These are phyloP conservation scores for Neofusicoccum laricinum DNA, from an alignment of 2,329 filamentous ascomycete species.

Conservation along the genomic window DNA sequence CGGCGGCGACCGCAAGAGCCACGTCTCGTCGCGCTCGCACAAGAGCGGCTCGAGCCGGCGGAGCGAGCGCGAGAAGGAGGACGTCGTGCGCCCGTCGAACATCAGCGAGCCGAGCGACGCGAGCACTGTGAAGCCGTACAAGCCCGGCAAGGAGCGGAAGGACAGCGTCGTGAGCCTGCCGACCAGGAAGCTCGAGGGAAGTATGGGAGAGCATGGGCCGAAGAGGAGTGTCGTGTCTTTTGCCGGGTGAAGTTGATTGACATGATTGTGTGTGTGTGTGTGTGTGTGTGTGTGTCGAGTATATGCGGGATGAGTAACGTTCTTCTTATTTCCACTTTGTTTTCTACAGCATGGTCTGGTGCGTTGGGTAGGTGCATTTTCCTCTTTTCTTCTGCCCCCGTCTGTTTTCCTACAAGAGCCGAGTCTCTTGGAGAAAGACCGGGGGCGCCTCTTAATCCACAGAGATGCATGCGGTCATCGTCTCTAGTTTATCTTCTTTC, in stretches of 20 bases:
- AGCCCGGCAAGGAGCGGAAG: conserved; percentile 13
- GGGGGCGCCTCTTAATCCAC: neutral
- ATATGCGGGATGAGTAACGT: neutral
- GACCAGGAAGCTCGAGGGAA: conserved; percentile 1
- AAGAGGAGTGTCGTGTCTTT: conserved; percentile 11
- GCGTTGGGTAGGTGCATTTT: neutral
- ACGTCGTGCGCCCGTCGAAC: conserved; percentile 19
- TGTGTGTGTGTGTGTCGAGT: too few relatives aligned
- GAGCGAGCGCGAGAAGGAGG: conserved; percentile 17
- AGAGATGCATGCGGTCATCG: neutral
- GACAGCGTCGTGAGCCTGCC: conserved; percentile 15
- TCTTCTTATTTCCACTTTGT: neutral
- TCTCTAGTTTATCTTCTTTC: neutral
- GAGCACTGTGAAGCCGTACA: conserved; percentile 31
- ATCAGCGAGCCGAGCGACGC: conserved; percentile 35
- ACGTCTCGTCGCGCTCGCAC: conserved; percentile 5
- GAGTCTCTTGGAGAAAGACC: neutral
- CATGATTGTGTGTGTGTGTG: neutral
- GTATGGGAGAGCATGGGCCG: neutral
- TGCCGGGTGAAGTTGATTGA: conserved; percentile 19
- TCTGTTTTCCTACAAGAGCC: neutral
- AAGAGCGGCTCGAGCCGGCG: conserved; percentile 19
- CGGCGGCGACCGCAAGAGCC: neutral
- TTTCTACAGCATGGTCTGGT: neutral
- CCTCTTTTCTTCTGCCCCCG: neutral